Percentiles rank a stretch among this genome's conserved stretches.
Evolutionary conservation across 1,284 basidiomycete genomes (phyloP).

Genomic region (Ganoderma multipileum): DNA sequence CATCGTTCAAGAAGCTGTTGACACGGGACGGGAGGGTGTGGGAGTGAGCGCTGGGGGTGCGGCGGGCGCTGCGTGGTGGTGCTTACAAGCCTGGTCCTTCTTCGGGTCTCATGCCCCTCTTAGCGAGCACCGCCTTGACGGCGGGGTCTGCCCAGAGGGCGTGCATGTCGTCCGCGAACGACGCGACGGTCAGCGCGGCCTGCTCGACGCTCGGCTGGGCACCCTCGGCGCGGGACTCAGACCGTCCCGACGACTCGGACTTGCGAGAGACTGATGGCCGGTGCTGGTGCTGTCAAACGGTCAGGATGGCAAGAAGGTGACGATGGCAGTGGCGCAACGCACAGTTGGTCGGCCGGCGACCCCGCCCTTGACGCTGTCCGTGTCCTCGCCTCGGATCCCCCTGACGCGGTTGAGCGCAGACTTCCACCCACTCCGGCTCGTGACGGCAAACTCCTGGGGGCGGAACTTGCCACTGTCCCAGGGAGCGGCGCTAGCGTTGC

Average conservation of each 20-base stretch:
- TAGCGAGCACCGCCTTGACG: constrained; percentile 59
- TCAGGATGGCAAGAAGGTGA: background rate
- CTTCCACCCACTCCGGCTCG: constrained; percentile 36
- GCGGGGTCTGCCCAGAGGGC: constrained; percentile 67
- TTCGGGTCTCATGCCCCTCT: constrained; percentile 59
- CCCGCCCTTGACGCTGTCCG: constrained; percentile 3
- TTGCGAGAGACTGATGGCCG: constrained; percentile 11
- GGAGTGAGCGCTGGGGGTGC: constrained; percentile 27
- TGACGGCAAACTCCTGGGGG: constrained; percentile 34
- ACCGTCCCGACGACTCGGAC: background rate
- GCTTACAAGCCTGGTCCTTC: constrained; percentile 77
- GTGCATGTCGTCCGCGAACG: constrained; percentile 67
- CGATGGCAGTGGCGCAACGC: background rate
- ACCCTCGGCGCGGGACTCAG: background rate
- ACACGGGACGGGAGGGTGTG: background rate
- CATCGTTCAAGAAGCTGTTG: constrained; percentile 60
- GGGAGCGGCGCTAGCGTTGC: constrained; percentile 25
- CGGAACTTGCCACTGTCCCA: constrained; percentile 23
- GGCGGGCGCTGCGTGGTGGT: constrained; percentile 10
- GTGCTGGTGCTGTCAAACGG: constrained; percentile 7
- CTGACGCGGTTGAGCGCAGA: constrained; percentile 33
- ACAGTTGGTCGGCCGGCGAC: background rate
- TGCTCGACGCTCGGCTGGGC: constrained; percentile 42
- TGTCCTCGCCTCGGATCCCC: constrained; percentile 12
- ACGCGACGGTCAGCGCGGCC: constrained; percentile 57